phyloP scores from a whole-genome alignment of 805 yeast genomes.

The Spathaspora gorwiae region DNA sequence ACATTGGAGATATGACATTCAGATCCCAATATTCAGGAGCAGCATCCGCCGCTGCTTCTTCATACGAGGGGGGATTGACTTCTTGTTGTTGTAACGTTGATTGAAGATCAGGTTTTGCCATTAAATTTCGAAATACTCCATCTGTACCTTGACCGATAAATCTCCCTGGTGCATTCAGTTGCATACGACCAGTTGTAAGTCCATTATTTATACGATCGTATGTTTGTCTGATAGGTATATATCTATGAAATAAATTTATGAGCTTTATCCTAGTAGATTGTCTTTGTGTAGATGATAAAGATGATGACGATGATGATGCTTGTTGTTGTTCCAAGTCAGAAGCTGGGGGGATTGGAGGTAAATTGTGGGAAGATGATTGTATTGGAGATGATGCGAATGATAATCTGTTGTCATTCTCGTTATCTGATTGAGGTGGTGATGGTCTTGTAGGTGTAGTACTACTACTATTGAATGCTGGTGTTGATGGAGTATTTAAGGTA shows the following conservation, averaged over 20 bases:
- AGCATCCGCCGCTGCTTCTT: slow-evolving; percentile 90
- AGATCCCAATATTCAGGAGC: slow-evolving; percentile 98
- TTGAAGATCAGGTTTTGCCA: slow-evolving; percentile 78
- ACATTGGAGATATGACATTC: slow-evolving; percentile 71
- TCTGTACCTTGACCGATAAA: slow-evolving; percentile 54
- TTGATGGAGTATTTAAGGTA: background rate
- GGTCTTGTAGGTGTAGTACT: background rate
- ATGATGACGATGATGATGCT: slow-evolving; percentile 14
- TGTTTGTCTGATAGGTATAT: slow-evolving; percentile 39
- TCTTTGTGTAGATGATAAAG: slow-evolving; percentile 18
- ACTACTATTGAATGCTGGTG: background rate
- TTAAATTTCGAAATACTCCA: slow-evolving; percentile 88
- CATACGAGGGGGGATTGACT: slow-evolving; percentile 77
- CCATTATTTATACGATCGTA: slow-evolving; percentile 42
- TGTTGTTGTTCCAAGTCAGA: slow-evolving; percentile 28
- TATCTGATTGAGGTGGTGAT: background rate
- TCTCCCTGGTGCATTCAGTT: slow-evolving; percentile 38
- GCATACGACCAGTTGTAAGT: slow-evolving; percentile 39
- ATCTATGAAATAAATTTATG: slow-evolving; percentile 25
- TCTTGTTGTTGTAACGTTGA: slow-evolving; percentile 35
- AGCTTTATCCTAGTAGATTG: slow-evolving; percentile 5
- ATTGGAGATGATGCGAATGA: slow-evolving; percentile 21
- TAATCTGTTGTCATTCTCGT: background rate
- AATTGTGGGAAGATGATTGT: background rate
- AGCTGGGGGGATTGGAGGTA: background rate